Base-by-base conservation (phyloP, 148 eudicot species). In the Amaranthus palmeri region DNA sequence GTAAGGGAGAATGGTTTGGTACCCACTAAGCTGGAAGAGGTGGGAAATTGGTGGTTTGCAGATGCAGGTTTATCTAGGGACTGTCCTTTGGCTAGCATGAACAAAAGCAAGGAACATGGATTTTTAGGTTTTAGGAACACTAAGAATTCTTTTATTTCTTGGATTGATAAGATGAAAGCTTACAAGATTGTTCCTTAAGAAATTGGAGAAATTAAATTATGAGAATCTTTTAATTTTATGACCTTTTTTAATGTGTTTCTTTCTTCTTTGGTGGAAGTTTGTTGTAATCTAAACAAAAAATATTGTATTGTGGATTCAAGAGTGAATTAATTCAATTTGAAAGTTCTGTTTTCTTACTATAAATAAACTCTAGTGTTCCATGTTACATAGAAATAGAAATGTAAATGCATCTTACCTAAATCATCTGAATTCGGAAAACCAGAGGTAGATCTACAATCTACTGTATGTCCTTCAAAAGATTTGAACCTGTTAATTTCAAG, bases 41-140 rank as follows among this genome's bases (percentile, higher is more conserved):
- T 83, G 25, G 86, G 68, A 45, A 44, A 11, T 61, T 83, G 86
- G 86, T 74, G 81, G 86, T 68, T 72, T 50, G 69, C 61, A 42
- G 86, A 83, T 53, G 3, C 13, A 4, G 40, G 7, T 60, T 63
- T 83, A 6, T 63, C 59, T 6, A 42, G 42, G 10, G 80, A 78
- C 17, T 47, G 54, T 3, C n/a, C 14, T 3, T 61, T 83, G 70
- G 83, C 81, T 73, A 81, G 54, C 60, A 83, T 83, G 86, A 83
- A 83, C 61, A 83, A 83, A 80, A 83, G 86, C 62, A 83, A 83
- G 69, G 86, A 83, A 49, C 86, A 83, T 75, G 86, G 86, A n/a
- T 83, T 83, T 61, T 73, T 83, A 36, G 86, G 86, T 51, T 83
- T 83, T 52, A 68, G 86, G 69, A 83, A 83, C 70, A 83, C 84